Evolutionary conservation across 352 stramenopile genomes (phyloP), one percentile per base, ranked within the genome.

Genomic region (Phytophthora lateralis): DNA sequence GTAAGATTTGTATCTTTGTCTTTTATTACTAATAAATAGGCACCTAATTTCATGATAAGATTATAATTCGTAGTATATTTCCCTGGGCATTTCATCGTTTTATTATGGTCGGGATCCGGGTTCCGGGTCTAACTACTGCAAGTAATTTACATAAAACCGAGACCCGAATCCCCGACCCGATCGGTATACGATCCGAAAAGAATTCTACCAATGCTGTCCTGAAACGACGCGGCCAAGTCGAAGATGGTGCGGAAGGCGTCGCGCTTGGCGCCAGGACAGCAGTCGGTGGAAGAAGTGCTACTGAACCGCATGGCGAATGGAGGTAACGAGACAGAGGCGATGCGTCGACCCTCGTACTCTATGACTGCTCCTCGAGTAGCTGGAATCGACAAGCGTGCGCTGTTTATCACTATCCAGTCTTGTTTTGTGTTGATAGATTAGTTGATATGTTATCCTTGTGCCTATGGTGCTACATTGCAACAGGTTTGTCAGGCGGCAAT

Each of bases 271-370:
- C 73, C 84, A 4, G 76, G 70, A 32, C 64, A 67, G 53, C 85
- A 68, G 61, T 90, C 80, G 3, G 63, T 93, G 37, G 85, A 93
- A 57, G 82, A 93, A 54, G 67, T 93, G 17, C 34, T 93, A 42
- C 63, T 91, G 9, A 58, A 76, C 15, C 77, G 85, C 11, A 69
- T 85, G 34, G 73, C 69, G 4, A 73, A 69, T 56, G 54, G 43
- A 12, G 43, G 54, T 6, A 64, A 24, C 2, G 45, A 51, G 17
- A 37, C 44, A 21, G 12, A 6, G 10, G 32, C 27, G 26, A 27
- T 4, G 7, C 44, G 60, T n/a, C 48, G 62, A 17, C 9, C 6
- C 11, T 49, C 50, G 3, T 43, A 55, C n/a, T 17, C 48, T 18
- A 42, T 43, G 20, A 63, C 47, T 15, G 49, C 37, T 2, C 48